Percentiles rank a stretch among this genome's conserved stretches.
These are phyloP conservation scores for Chaetomium sp. DNA, from an alignment of 2,329 filamentous ascomycete genomes.

Conservation along the genomic window DNA sequence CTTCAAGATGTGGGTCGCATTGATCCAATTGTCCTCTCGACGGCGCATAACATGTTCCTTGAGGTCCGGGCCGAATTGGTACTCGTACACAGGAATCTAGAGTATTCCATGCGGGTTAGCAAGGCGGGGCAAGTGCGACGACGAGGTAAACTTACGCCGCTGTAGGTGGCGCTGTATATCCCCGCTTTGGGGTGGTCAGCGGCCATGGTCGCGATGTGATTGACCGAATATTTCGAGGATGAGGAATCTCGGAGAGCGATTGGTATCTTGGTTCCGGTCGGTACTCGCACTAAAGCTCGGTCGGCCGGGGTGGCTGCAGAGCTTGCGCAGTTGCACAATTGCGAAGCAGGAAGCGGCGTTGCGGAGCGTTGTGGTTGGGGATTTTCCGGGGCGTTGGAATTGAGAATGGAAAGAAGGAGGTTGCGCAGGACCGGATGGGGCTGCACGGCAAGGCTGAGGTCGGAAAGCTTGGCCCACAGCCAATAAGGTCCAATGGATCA, in stretches of 20 bases:
- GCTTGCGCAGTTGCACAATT: not conserved
- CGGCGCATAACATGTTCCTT: slow-evolving; percentile 93
- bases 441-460: not conserved
- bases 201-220: slow-evolving; percentile 35
- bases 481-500: slow-evolving; percentile 8
- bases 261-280: too few species aligned
- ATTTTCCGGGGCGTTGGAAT: not conserved
- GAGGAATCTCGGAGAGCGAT: not conserved
- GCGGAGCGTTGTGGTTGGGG: not conserved
- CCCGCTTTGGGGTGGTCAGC: slow-evolving; percentile 39
- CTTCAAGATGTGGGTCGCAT: slow-evolving; percentile 98
- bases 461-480: not conserved
- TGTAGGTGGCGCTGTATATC: slow-evolving; percentile 64
- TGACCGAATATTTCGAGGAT: not conserved
- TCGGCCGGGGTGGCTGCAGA: not conserved
- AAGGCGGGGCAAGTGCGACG: slow-evolving; percentile 2
- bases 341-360: not conserved
- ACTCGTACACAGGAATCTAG: slow-evolving; percentile 92
- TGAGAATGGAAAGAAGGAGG: not conserved
- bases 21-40: slow-evolving; percentile 92
- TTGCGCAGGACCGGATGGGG: not conserved
- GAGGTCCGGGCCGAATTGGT: slow-evolving; percentile 70
- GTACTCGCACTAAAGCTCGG: not conserved
- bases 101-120: slow-evolving; percentile 11
- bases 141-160: slow-evolving; percentile 49